phyloP scores from a whole-genome alignment of 768 basidiomycete genomes.

The Mycena kentingensis region DNA sequence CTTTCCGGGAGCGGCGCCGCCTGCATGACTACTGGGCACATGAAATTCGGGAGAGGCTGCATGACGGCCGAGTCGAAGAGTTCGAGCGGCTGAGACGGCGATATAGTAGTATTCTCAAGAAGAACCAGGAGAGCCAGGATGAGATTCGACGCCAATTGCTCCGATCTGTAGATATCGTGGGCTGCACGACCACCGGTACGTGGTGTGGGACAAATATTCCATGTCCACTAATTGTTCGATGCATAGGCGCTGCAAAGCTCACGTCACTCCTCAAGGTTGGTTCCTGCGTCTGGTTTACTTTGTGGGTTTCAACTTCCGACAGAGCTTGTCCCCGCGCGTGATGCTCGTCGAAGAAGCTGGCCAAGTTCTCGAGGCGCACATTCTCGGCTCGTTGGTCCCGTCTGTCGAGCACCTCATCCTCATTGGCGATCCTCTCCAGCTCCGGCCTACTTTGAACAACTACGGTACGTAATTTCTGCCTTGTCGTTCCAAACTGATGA shows the following conservation, averaged over 20 bases:
- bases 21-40: conserved; percentile 52
- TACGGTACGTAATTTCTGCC: conserved; percentile 45
- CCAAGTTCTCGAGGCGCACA: conserved; percentile 79
- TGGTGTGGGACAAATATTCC: neutral
- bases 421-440: conserved; percentile 80
- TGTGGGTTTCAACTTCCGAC: neutral
- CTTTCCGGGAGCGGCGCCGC: conserved; percentile 45
- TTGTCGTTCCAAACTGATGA: neutral
- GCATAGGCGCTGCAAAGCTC: conserved; percentile 67
- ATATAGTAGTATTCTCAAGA: conserved; percentile 36
- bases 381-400: conserved; percentile 62
- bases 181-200: conserved; percentile 75
- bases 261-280: conserved; percentile 55
- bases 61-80: conserved; percentile 33
- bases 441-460: conserved; percentile 68
- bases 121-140: conserved; percentile 50
- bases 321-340: conserved; percentile 63
- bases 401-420: conserved; percentile 73
- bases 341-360: conserved; percentile 81
- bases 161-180: conserved; percentile 59
- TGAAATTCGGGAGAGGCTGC: conserved; percentile 35
- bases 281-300: conserved; percentile 7
- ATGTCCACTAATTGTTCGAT: neutral
- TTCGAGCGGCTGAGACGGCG: conserved; percentile 42
- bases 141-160: conserved; percentile 63